These are phyloP conservation scores for Didymella arachidicola DNA, from an alignment of 2,329 filamentous ascomycete genomes.

Conservation along the genomic window DNA sequence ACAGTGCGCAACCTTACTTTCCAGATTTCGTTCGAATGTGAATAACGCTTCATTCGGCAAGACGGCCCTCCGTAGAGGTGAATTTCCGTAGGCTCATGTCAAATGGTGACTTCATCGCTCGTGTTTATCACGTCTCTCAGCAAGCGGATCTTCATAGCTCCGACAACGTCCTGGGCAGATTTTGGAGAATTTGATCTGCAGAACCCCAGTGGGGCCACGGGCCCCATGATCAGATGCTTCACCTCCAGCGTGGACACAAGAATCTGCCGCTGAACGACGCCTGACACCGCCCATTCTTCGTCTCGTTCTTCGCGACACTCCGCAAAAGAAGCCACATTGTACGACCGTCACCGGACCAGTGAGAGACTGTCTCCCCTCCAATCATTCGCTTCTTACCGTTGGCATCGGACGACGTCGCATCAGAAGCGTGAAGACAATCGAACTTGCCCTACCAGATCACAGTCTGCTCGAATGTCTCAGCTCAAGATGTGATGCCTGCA, in stretches of 20 bases:
- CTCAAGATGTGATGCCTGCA: not conserved
- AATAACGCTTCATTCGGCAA: too few species aligned
- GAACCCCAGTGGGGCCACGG: too few species aligned
- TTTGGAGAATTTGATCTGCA: not conserved
- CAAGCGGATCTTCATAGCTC: not conserved
- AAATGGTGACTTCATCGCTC: not conserved
- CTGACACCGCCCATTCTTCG: not conserved
- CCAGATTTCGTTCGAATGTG: not conserved
- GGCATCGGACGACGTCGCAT: conserved; percentile 15
- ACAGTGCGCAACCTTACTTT: not conserved
- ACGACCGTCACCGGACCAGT: not conserved
- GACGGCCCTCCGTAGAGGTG: not conserved
- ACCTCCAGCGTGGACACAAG: not conserved
- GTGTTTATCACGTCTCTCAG: not conserved
- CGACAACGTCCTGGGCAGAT: not conserved
- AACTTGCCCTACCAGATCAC: conserved; percentile 8
- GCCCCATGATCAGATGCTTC: not conserved
- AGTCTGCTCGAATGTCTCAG: not conserved
- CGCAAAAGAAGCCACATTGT: conserved; percentile 2
- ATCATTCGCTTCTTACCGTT: not conserved
- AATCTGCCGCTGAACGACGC: not conserved
- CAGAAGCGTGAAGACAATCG: not conserved
- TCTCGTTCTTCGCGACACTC: not conserved
- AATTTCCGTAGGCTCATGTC: not conserved
- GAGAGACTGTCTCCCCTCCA: not conserved